These are phyloP conservation scores for Athelia sp. DNA, from an alignment of 1,284 basidiomycete species.

Conservation along the genomic window DNA sequence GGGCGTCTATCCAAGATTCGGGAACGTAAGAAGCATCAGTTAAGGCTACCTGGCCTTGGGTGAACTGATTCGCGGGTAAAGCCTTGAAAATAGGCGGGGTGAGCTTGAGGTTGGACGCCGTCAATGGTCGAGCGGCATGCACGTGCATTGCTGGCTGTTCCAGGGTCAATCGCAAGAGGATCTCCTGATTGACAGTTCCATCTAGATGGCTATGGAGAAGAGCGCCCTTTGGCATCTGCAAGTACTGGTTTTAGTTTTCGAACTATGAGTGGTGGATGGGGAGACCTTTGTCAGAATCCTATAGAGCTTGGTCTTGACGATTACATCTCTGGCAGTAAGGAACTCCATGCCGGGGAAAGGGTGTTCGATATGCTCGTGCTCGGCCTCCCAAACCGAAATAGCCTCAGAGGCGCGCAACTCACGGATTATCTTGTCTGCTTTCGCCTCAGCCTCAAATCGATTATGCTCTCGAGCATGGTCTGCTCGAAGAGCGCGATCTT, in stretches of 20 bases:
- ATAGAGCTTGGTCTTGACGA: conserved; percentile 56
- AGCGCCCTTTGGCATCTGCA: conserved; percentile 73
- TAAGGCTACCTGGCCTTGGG: conserved; percentile 27
- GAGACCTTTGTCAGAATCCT: conserved; percentile 51
- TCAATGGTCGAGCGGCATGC: conserved; percentile 33
- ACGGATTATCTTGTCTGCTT: conserved; percentile 53
- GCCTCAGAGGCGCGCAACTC: conserved; percentile 51
- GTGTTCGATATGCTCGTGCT: conserved; percentile 49
- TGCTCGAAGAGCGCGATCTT: conserved; percentile 43
- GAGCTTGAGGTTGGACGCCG: conserved; percentile 29
- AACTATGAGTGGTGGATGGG: conserved; percentile 1
- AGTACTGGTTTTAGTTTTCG: background rate
- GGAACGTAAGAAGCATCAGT: conserved; percentile 40
- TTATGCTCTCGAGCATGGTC: conserved; percentile 23
- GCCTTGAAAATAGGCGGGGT: conserved; percentile 47
- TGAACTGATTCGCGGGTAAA: conserved; percentile 31
- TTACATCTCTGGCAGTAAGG: conserved; percentile 55
- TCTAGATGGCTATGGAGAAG: conserved; percentile 69
- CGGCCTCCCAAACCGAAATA: conserved; percentile 48
- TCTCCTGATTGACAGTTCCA: conserved; percentile 53
- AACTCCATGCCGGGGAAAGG: conserved; percentile 77
- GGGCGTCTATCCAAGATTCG: conserved; percentile 48
- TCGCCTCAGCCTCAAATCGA: conserved; percentile 34
- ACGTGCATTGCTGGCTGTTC: conserved; percentile 57
- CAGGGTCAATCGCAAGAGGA: conserved; percentile 48